Percentiles rank a stretch among this genome's conserved stretches.
Evolutionary conservation across 2,329 filamentous ascomycete genomes (phyloP).

Genomic region (Colletotrichum sp.): DNA sequence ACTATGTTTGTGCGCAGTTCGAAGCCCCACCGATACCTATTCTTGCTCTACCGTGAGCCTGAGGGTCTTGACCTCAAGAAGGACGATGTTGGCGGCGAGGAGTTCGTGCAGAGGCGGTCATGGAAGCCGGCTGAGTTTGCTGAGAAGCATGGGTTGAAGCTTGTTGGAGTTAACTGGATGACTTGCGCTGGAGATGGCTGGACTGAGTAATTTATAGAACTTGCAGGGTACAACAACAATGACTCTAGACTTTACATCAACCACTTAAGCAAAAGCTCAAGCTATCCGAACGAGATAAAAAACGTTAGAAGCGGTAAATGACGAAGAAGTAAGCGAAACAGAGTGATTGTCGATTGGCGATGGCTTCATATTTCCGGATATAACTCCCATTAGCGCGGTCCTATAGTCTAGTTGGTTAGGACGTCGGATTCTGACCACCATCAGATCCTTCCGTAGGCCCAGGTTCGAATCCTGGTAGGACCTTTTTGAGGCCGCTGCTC

Average conservation of each 20-base stretch:
- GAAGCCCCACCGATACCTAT: constrained; percentile 51
- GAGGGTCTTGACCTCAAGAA: constrained; percentile 36
- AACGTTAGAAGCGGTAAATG: not conserved
- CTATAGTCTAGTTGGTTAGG: constrained; percentile 19
- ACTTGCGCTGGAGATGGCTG: constrained; percentile 48
- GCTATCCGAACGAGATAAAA: not conserved
- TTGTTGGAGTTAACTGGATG: constrained; percentile 52
- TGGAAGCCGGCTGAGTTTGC: constrained; percentile 46
- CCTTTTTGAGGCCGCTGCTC: not conserved
- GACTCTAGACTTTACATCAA: not conserved
- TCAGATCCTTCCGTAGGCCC: constrained; percentile 13
- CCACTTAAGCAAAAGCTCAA: not conserved
- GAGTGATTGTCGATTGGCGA: fast-evolving
- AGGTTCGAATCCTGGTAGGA: constrained; percentile 18
- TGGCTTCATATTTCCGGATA: too few species aligned
- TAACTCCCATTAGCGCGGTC: too few species aligned
- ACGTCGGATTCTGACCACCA: constrained; percentile 12
- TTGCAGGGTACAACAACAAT: not conserved
- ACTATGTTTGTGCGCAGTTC: constrained; percentile 35
- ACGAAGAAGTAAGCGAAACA: not conserved
- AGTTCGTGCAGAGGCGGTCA: constrained; percentile 47
- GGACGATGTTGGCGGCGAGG: constrained; percentile 50
- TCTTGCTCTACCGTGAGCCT: constrained; percentile 48
- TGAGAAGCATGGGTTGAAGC: constrained; percentile 37
- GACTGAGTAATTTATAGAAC: constrained; percentile 25